phyloP scores from a whole-genome alignment of 2,329 filamentous ascomycete genomes.

The Epichloe sp. region DNA sequence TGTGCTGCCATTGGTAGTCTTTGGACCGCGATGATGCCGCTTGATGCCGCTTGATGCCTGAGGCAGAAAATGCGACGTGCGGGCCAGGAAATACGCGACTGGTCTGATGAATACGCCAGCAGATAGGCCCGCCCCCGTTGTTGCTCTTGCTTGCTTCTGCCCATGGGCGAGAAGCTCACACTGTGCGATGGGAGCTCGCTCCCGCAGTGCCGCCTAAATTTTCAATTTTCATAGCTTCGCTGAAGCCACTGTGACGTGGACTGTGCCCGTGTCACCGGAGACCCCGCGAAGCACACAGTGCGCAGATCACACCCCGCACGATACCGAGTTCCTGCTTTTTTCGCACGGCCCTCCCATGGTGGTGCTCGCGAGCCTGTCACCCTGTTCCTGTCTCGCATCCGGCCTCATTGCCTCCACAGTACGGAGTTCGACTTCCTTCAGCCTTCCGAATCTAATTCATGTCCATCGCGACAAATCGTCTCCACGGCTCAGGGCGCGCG shows the following conservation, averaged over 20 bases:
- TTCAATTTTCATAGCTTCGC: background rate
- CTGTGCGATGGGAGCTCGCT: background rate
- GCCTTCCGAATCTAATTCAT: constrained; percentile 8
- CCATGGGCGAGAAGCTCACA: background rate
- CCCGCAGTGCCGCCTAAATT: background rate
- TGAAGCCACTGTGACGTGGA: background rate
- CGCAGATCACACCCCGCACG: rapidly evolving
- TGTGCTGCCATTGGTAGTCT: constrained; percentile 4
- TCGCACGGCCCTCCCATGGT: background rate
- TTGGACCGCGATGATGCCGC: constrained; percentile 5
- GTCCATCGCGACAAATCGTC: constrained; percentile 13
- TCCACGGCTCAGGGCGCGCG: constrained; percentile 14
- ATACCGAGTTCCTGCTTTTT: too few species aligned
- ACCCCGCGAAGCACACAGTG: background rate
- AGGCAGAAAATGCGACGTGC: constrained; percentile 13
- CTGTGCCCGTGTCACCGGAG: background rate
- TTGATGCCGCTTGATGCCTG: constrained; percentile 11
- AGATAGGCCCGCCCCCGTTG: background rate
- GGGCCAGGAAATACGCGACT: constrained; percentile 15
- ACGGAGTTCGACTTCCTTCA: background rate
- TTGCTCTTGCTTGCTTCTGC: background rate
- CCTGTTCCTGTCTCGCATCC: constrained; percentile 5
- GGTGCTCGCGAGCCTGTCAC: background rate
- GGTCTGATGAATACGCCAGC: constrained; percentile 14
- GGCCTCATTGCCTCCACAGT: constrained; percentile 3